phyloP scores from a whole-genome alignment of 441 rosid species.

The Omphalea diandra region DNA sequence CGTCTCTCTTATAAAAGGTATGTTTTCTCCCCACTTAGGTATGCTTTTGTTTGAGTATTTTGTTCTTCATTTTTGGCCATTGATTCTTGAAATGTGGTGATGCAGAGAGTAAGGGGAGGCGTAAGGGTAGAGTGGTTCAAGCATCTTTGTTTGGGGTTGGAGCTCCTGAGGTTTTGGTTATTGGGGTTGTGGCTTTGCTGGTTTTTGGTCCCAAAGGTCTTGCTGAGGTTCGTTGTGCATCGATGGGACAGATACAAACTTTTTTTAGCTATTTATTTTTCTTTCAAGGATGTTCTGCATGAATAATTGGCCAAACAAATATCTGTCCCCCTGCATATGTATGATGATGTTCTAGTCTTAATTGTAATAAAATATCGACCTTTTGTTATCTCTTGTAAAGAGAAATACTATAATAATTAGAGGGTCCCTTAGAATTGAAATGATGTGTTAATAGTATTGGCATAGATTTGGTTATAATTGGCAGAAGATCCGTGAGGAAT shows the following conservation, averaged over 20 bases:
- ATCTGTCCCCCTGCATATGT: background rate
- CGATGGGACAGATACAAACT: background rate
- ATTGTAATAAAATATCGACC: background rate
- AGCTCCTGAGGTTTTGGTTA: constrained; percentile 96
- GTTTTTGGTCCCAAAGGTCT: constrained; percentile 99
- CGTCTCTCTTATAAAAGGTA: constrained; percentile 42
- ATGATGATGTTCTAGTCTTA: too few species aligned
- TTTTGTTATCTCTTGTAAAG: background rate
- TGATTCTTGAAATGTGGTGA: constrained; percentile 16
- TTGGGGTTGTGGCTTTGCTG: constrained; percentile 94
- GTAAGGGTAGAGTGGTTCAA: constrained; percentile 42
- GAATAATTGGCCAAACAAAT: background rate
- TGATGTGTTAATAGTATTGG: background rate
- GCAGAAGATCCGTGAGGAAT: background rate
- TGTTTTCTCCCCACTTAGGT: background rate
- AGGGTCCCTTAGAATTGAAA: background rate
- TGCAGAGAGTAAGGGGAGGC: constrained; percentile 50
- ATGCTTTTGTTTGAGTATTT: background rate
- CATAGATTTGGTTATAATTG: background rate
- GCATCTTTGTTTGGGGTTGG: constrained; percentile 97
- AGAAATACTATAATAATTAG: background rate
- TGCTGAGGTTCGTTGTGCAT: constrained; percentile 67
- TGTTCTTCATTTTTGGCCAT: background rate
- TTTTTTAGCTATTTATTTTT: background rate
- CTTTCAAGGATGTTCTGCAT: background rate